phyloP scores from a whole-genome alignment of 192 early-diverging fungal genomes.

The Entomortierella beljakovae region DNA sequence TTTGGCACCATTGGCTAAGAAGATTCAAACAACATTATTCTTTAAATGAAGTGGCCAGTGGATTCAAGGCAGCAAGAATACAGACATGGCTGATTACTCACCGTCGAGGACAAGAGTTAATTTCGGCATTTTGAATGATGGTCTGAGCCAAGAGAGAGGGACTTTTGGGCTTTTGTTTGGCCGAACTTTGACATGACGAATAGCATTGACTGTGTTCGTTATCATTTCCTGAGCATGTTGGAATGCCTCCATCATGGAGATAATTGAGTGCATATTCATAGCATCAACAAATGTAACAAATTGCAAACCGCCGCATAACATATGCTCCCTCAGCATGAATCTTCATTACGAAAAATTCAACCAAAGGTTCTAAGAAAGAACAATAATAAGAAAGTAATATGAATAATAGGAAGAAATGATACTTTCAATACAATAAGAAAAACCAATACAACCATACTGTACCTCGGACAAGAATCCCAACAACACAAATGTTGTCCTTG shows the following conservation, averaged over 20 bases:
- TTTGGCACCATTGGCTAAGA: no score
- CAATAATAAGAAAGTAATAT: neutral
- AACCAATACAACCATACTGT: slow-evolving; percentile 8
- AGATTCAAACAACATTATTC: no score
- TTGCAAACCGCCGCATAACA: slow-evolving; percentile 28
- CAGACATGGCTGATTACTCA: no score
- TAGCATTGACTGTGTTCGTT: slow-evolving; percentile 8
- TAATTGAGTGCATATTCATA: slow-evolving; percentile 14
- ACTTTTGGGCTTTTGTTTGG: slow-evolving; percentile 12
- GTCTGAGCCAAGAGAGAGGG: slow-evolving; percentile 26
- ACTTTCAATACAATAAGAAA: neutral
- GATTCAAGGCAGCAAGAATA: no score
- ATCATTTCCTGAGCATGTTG: slow-evolving; percentile 6
- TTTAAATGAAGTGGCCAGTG: no score
- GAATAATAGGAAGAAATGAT: neutral
- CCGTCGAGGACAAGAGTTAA: slow-evolving; percentile 17
- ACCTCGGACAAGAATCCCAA: slow-evolving; percentile 22
- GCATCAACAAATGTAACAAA: slow-evolving; percentile 9
- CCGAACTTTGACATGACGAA: slow-evolving; percentile 13
- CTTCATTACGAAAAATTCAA: slow-evolving; percentile 17
- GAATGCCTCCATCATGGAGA: slow-evolving; percentile 23
- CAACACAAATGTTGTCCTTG: slow-evolving; percentile 15
- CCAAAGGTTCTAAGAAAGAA: slow-evolving; percentile 13
- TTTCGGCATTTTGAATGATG: slow-evolving; percentile 15
- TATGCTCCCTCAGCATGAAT: slow-evolving; percentile 19